These are phyloP conservation scores for Populus hybrid DNA, from an alignment of 441 rosid species.

Conservation along the genomic window DNA sequence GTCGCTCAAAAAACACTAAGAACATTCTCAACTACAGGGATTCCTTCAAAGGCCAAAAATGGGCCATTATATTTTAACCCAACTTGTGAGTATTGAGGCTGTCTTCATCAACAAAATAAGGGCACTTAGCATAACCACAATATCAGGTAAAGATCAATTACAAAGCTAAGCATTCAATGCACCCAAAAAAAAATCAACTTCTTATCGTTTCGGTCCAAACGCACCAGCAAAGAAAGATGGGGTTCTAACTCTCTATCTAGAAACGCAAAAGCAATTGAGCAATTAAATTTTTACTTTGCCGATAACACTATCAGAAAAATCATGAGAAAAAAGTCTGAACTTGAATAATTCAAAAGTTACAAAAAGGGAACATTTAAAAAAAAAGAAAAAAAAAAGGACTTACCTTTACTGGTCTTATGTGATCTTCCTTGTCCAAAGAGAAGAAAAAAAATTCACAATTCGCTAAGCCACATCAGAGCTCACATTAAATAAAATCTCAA, in stretches of 20 bases:
- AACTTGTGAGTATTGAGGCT: background rate
- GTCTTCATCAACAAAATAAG: background rate
- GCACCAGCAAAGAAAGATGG: constrained; percentile 7
- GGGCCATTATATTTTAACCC: background rate
- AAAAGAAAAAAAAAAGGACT: background rate
- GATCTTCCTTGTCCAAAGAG: background rate
- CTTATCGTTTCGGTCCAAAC: background rate
- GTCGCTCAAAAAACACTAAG: background rate
- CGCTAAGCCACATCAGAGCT: constrained; percentile 15
- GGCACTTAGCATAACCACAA: background rate
- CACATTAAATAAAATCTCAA: background rate
- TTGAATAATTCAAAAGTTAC: background rate
- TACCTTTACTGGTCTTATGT: background rate
- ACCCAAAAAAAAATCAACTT: background rate
- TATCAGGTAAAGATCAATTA: background rate
- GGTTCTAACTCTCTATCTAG: background rate
- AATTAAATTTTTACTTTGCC: background rate
- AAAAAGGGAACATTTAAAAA: background rate
- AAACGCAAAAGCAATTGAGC: background rate
- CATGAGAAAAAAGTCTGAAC: background rate
- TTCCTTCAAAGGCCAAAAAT: background rate
- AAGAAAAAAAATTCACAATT: background rate
- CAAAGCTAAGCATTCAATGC: background rate
- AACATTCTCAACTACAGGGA: background rate
- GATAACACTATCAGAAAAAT: background rate